A percentile compares a stretch with the other conserved stretches of the same genome.
Evolutionary conservation across 1,284 basidiomycete genomes (phyloP).

Genomic region (Coriolopsis trogii): DNA sequence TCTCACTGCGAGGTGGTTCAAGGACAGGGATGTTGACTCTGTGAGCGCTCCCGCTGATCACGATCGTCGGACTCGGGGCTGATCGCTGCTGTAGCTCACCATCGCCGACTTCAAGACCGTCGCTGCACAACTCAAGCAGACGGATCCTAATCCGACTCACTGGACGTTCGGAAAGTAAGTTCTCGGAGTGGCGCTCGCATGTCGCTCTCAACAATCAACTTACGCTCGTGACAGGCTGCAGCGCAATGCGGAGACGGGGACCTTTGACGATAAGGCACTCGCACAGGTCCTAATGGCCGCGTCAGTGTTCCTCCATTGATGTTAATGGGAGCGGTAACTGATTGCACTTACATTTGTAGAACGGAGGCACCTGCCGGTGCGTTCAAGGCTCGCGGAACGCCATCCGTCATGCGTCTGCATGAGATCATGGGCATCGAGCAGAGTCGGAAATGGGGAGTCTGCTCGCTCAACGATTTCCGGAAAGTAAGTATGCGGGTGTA

Average conservation of each 20-base stretch:
- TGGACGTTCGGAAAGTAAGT: constrained; percentile 73
- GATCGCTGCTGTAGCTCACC: constrained; percentile 46
- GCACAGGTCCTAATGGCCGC: constrained; percentile 69
- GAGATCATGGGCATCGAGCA: constrained; percentile 85
- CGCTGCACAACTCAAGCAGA: constrained; percentile 41
- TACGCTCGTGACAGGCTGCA: constrained; percentile 46
- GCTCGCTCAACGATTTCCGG: constrained; percentile 86
- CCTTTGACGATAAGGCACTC: constrained; percentile 74
- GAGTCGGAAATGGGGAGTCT: constrained; percentile 80
- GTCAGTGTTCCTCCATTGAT: constrained; percentile 43
- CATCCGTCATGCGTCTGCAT: constrained; percentile 72
- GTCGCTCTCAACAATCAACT: background rate
- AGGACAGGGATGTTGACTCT: constrained; percentile 51
- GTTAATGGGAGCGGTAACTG: background rate
- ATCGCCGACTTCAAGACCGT: constrained; percentile 60
- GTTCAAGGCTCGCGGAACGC: constrained; percentile 81
- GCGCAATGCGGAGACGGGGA: constrained; percentile 58
- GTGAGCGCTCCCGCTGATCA: constrained; percentile 18
- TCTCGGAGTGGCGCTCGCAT: background rate
- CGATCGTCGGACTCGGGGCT: background rate
- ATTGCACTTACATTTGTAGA: constrained; percentile 36
- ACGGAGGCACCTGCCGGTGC: constrained; percentile 75
- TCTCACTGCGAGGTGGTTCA: constrained; percentile 55
- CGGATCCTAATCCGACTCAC: constrained; percentile 51
- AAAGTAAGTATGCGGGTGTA: constrained; percentile 44